phyloP scores from a whole-genome alignment of 306 rosid genomes.

The Citrullus colocynthis region DNA sequence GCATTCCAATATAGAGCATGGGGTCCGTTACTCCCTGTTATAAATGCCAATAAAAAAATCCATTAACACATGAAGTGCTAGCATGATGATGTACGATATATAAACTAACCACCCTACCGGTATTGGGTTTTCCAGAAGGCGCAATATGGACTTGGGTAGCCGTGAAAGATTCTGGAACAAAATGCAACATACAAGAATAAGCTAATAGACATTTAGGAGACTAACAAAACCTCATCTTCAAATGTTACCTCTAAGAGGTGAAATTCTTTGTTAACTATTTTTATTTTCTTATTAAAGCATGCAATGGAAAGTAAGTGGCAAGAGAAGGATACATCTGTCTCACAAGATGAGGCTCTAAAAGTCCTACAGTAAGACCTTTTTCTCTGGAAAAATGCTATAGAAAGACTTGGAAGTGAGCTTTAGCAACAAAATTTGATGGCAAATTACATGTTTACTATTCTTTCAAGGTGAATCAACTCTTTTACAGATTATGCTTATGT shows the following conservation, averaged over 20 bases:
- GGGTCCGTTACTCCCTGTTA: conserved; percentile 98
- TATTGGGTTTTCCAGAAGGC: conserved; percentile 7
- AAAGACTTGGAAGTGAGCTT: not conserved
- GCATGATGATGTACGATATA: not conserved
- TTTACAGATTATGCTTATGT: not conserved
- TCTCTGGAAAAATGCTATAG: not conserved
- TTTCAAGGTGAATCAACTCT: not conserved
- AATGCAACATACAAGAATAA: not conserved
- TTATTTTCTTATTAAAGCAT: not conserved
- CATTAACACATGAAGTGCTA: conserved; percentile 6
- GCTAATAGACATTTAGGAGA: not conserved
- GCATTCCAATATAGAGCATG: conserved; percentile 96
- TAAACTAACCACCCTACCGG: conserved; percentile 11
- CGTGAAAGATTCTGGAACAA: conserved; percentile 5
- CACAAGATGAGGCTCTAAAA: not conserved
- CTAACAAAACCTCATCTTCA: not conserved
- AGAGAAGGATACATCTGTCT: not conserved
- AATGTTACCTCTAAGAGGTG: not conserved
- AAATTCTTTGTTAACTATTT: not conserved
- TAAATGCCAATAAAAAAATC: conserved; percentile 9
- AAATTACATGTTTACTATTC: not conserved
- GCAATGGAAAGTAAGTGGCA: not conserved
- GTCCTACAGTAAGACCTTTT: not conserved
- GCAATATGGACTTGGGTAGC: conserved; percentile 7
- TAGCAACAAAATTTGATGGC: not conserved